Base-by-base conservation (phyloP, 1,139 yeast species). In the Spathaspora sp. region DNA sequence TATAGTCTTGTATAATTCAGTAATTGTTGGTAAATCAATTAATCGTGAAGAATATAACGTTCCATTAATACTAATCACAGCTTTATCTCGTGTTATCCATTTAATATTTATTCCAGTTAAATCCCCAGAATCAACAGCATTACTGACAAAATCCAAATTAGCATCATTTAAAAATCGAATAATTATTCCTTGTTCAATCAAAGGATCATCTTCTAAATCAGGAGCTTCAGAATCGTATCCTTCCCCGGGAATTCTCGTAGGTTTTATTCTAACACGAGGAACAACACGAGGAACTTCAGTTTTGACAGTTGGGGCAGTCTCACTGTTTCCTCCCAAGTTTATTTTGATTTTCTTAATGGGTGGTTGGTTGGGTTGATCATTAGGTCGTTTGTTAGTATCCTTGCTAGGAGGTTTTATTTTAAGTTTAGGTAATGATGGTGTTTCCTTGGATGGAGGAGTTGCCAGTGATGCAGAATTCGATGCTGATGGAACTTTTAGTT, bases 161-260 rank as follows among this genome's bases (percentile, higher is more conserved):
- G 84, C 78, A 54, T 89, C 96, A 17, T 93, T 87, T 9, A 88
- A 61, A 70, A 93, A 85, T 43, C 99, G 74, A 42, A 93, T 64
- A 1, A 90, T 73, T 2, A 93, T 77, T 0, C 95, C 97, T 54
- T 88, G 95, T 60, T 93, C 98, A 23, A 90, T 72, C 54, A 89
- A 70, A 0, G 99, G 99, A 59, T 93, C 98, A 49, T 90, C 97
- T 62, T 93, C 99, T 39, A 89, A 71, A 57, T 93, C 98, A 1
- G 97, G 96, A 9, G 96, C 98, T 58, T 93, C 99, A 1, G 97
- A 87, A 61, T 93, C 99, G 64, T 93, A 93, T 0, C 98, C 98
- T 56, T 91, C 97, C 1, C 97, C 97, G 0, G 96, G 95, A 8
- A 86, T 77, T 54, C 96, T 70, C 0, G 89, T 85, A 0, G 96